Conservation (phyloP, 805 yeast genomes). For the Wickerhamiella shivajii region DNA sequence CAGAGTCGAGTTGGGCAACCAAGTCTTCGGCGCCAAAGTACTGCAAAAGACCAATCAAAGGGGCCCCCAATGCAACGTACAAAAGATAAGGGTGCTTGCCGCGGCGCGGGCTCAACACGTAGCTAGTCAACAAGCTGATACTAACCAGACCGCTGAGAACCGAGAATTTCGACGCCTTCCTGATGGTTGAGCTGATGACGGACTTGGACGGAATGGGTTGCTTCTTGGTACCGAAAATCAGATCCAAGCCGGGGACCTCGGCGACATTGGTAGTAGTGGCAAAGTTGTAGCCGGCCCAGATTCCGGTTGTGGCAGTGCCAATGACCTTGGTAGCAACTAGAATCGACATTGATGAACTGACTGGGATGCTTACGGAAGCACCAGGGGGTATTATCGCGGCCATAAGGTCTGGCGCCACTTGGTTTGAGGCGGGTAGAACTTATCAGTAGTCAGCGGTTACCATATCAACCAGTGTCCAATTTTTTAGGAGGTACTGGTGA, state of each 20-base stretch:
- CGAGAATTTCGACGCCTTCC: constrained; percentile 8
- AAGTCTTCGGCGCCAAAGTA: constrained; percentile 17
- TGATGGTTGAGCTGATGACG: background rate
- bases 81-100: constrained; percentile 25
- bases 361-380: too few species aligned
- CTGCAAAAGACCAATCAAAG: constrained; percentile 19
- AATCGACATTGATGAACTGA: constrained; percentile 2
- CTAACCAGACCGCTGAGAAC: constrained; percentile 16
- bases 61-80: constrained; percentile 23
- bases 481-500: too few species aligned
- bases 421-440: too few species aligned
- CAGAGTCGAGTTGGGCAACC: constrained; percentile 8
- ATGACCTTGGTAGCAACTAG: constrained; percentile 23
- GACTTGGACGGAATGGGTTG: background rate
- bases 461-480: too few species aligned
- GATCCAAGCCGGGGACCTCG: constrained; percentile 2
- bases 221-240: background rate
- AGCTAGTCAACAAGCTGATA: constrained; percentile 19
- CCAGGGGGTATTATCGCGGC: too few species aligned
- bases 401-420: too few species aligned
- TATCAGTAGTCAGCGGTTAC: too few species aligned
- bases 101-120: constrained; percentile 16
- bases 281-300: constrained; percentile 24
- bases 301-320: constrained; percentile 25
- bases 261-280: constrained; percentile 9